phyloP scores from a whole-genome alignment of 1,284 basidiomycete genomes.

The Cutaneotrichosporon curvatum region DNA sequence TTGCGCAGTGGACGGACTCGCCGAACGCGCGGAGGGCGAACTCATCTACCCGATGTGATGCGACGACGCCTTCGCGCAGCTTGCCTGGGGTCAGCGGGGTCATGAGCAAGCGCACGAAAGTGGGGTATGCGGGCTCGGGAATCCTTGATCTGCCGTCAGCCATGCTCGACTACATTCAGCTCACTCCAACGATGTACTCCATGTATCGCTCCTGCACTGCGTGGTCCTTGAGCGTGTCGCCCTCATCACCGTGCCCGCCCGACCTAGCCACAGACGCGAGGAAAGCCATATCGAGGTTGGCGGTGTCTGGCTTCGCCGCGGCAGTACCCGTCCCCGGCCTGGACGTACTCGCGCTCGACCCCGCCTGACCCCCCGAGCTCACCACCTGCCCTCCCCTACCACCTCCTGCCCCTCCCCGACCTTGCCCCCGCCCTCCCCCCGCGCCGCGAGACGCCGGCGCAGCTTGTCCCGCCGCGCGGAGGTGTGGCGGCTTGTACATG shows the following conservation, averaged over 20 bases:
- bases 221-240: conserved; percentile 43
- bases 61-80: conserved; percentile 43
- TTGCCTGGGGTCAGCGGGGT: conserved; percentile 26
- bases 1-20: conserved; percentile 31
- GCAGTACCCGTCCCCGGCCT: conserved; percentile 3
- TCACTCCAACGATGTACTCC: conserved; percentile 35
- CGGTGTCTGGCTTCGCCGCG: too few species aligned
- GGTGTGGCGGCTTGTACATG: too few species aligned
- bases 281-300: conserved; percentile 29
- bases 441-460: too few species aligned
- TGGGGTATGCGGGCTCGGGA: conserved; percentile 16
- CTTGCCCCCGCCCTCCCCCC: too few species aligned
- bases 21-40: conserved; percentile 46
- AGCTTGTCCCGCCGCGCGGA: too few species aligned
- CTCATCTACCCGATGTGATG: conserved; percentile 32
- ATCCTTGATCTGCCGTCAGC: conserved; percentile 9
- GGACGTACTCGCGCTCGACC: too few species aligned
- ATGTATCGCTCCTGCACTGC: conserved; percentile 34
- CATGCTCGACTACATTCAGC: conserved; percentile 18
- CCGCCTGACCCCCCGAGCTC: too few species aligned
- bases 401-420: background rate
- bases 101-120: conserved; percentile 25
- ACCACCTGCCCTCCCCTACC: too few species aligned
- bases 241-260: conserved; percentile 40
- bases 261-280: conserved; percentile 35